These are phyloP conservation scores for Manihot esculenta DNA, from an alignment of 441 rosid genomes.

Conservation along the genomic window DNA sequence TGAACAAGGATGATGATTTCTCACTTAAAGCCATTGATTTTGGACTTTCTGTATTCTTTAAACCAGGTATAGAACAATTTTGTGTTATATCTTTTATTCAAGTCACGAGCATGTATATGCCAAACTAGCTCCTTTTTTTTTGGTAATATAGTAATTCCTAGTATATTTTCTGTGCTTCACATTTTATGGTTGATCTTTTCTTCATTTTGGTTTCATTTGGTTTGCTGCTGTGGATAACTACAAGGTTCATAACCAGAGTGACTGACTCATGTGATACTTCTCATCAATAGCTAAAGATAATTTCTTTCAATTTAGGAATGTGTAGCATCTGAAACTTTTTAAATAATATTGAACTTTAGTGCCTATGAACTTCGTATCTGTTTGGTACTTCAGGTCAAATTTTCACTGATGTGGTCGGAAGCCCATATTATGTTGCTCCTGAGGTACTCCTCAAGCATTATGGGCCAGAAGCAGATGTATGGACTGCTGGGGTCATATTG, in stretches of 20 bases:
- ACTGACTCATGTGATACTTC: neutral
- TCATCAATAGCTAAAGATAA: neutral
- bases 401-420: constrained; percentile 93
- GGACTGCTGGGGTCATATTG: constrained; percentile 97
- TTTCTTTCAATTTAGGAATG: neutral
- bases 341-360: neutral
- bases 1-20: constrained; percentile 93
- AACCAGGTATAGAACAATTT: constrained; percentile 57
- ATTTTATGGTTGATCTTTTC: neutral
- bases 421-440: constrained; percentile 97
- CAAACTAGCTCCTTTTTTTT: neutral
- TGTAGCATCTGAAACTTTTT: neutral
- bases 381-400: constrained; percentile 53
- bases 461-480: constrained; percentile 96
- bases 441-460: constrained; percentile 89
- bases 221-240: neutral
- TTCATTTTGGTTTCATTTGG: neutral
- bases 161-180: neutral
- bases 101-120: neutral
- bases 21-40: constrained; percentile 98
- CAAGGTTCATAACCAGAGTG: too few species aligned
- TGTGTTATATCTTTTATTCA: neutral
- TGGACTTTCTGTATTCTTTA: constrained; percentile 96
- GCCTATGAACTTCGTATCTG: neutral
- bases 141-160: neutral